A percentile compares a stretch with the other conserved stretches of the same genome.
Conservation (phyloP, 345 rosid species). For the Camelina sativa region DNA sequence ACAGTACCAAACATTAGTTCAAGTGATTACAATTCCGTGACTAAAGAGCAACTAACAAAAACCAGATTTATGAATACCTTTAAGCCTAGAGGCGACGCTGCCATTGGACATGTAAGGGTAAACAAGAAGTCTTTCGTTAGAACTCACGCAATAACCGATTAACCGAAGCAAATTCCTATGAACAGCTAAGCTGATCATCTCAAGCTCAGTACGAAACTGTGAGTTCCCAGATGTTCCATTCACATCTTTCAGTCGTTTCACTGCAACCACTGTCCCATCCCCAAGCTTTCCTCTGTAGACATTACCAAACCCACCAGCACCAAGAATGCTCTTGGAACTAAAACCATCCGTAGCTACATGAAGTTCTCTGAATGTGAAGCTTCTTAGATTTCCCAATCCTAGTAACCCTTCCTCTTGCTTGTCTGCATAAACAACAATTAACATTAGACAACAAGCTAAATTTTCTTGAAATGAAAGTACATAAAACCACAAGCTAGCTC, state of each 20-base stretch:
- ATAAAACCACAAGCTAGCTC: not conserved
- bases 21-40: not conserved
- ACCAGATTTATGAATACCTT: conserved; percentile 51
- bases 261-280: conserved; percentile 75
- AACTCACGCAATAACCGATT: conserved; percentile 80
- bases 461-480: not conserved
- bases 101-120: conserved; percentile 97
- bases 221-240: conserved; percentile 78
- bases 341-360: conserved; percentile 82
- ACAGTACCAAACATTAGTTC: conserved; percentile 6
- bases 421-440: conserved; percentile 63
- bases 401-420: conserved; percentile 69
- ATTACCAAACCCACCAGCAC: conserved; percentile 93
- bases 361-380: conserved; percentile 85
- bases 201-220: conserved; percentile 90
- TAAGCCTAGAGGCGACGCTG: conserved; percentile 92
- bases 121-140: conserved; percentile 81
- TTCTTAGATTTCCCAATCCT: conserved; percentile 78
- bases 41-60: not conserved
- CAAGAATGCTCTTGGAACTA: conserved; percentile 81
- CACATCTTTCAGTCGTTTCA: conserved; percentile 81
- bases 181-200: conserved; percentile 96
- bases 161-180: conserved; percentile 82
- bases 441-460: too few species aligned
- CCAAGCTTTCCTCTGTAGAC: conserved; percentile 90